A percentile compares a stretch with the other conserved stretches of the same genome.
Evolutionary conservation across 768 basidiomycete species (phyloP).

Genomic region (Lentinus brumalis): DNA sequence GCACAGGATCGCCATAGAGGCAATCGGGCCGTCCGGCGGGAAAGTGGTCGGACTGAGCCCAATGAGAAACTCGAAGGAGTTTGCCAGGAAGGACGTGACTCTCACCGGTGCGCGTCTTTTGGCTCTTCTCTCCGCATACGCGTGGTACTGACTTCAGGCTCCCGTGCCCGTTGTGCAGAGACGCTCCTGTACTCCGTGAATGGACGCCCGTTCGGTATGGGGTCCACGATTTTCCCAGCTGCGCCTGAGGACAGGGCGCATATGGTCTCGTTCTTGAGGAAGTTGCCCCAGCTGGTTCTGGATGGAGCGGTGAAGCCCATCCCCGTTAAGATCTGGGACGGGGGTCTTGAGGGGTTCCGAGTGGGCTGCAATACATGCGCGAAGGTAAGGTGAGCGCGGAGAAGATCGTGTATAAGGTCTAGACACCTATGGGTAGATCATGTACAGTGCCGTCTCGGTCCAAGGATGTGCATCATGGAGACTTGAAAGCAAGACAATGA

Average conservation of each 20-base stretch:
- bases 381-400: slow-evolving; percentile 33
- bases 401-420: slow-evolving; percentile 29
- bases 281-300: slow-evolving; percentile 22
- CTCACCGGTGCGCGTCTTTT: background rate
- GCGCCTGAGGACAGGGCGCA: slow-evolving; percentile 25
- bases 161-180: background rate
- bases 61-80: background rate
- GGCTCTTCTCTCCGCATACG: no score
- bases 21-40: slow-evolving; percentile 9
- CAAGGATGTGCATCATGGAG: no score
- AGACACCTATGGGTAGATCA: background rate
- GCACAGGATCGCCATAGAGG: slow-evolving; percentile 8
- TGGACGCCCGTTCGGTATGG: slow-evolving; percentile 18
- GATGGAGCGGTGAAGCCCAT: slow-evolving; percentile 29
- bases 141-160: no score
- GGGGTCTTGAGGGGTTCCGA: slow-evolving; percentile 28
- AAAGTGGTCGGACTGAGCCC: slow-evolving; percentile 4
- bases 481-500: no score
- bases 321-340: slow-evolving; percentile 26
- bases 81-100: slow-evolving; percentile 1
- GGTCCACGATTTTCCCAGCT: slow-evolving; percentile 15
- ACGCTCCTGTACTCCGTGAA: slow-evolving; percentile 24
- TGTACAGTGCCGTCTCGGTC: no score
- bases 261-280: slow-evolving; percentile 25
- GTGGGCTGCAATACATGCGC: slow-evolving; percentile 30